phyloP scores from a whole-genome alignment of 83 land plant genomes.

The Larix sibirica region DNA sequence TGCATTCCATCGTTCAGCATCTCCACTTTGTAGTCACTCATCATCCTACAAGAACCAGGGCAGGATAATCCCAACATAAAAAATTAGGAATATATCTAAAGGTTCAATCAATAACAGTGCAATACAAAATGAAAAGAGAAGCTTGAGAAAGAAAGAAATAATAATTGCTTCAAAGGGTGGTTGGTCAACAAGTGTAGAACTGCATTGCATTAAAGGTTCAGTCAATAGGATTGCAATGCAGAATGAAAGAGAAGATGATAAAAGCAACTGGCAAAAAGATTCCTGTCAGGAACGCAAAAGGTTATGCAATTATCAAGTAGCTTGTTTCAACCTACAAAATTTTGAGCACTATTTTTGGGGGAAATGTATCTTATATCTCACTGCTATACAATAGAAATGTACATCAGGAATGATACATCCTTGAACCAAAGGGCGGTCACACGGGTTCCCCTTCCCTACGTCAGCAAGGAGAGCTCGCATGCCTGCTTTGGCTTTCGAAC shows the following conservation, averaged over 20 bases:
- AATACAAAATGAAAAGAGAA: background rate
- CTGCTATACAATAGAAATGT: background rate
- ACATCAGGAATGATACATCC: background rate
- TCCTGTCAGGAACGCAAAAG: background rate
- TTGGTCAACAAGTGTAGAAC: no score
- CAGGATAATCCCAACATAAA: constrained; percentile 4
- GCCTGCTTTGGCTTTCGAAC: background rate
- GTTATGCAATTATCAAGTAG: no score
- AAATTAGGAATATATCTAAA: background rate
- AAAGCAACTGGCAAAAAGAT: constrained; percentile 5
- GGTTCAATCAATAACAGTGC: background rate
- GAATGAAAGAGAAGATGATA: background rate
- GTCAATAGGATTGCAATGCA: background rate
- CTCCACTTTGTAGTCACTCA: constrained; percentile 79
- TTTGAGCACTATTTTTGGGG: background rate
- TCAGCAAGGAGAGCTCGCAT: no score
- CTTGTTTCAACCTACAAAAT: background rate
- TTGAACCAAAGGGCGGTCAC: background rate
- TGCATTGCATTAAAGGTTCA: background rate
- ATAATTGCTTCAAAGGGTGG: no score
- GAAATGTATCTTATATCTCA: background rate
- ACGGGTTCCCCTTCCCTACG: no score
- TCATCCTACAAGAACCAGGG: constrained; percentile 53
- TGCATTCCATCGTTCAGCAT: constrained; percentile 66
- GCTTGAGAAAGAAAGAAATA: no score